Conservation (phyloP, 192 early-diverging fungal species). For the Powellomyces hirtus region DNA sequence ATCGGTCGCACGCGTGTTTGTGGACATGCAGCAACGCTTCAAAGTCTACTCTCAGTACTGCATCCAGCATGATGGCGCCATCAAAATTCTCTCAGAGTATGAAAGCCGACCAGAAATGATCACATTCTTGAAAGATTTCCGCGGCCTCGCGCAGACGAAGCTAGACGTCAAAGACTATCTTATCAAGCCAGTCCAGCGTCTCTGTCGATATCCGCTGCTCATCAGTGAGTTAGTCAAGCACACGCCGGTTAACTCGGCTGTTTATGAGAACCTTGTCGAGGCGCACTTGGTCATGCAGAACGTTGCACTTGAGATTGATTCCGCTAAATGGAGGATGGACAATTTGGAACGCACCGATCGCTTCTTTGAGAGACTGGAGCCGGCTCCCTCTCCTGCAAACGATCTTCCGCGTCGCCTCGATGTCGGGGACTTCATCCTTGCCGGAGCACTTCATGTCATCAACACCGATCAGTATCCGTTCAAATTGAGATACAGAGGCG, state of each 20-base stretch:
- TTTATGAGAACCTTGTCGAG: not conserved
- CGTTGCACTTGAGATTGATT: slow-evolving; percentile 31
- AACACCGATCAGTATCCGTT: slow-evolving; percentile 17
- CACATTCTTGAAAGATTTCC: slow-evolving; percentile 29
- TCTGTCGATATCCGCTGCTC: slow-evolving; percentile 33
- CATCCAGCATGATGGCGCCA: slow-evolving; percentile 33
- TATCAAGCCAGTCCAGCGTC: slow-evolving; percentile 36
- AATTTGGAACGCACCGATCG: slow-evolving; percentile 29
- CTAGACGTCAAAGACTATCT: slow-evolving; percentile 33
- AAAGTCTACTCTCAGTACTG: slow-evolving; percentile 31
- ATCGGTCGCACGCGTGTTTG: slow-evolving; percentile 14
- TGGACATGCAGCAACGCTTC: slow-evolving; percentile 26
- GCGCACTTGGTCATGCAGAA: slow-evolving; percentile 31
- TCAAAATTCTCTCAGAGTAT: slow-evolving; percentile 29
- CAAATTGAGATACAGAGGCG: slow-evolving; percentile 27
- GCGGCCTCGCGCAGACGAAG: slow-evolving; percentile 21
- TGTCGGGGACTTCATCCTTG: slow-evolving; percentile 20
- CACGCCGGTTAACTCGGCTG: not conserved
- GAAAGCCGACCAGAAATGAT: slow-evolving; percentile 31
- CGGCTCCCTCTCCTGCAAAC: not conserved
- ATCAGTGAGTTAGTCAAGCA: slow-evolving; percentile 28
- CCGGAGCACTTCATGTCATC: slow-evolving; percentile 21
- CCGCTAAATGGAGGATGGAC: slow-evolving; percentile 32
- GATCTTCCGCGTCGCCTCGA: slow-evolving; percentile 20
- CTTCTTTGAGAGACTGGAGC: slow-evolving; percentile 27